A percentile compares a stretch with the other conserved stretches of the same genome.
Evolutionary conservation across 306 rosid species (phyloP).

Genomic region (Boehmeria nivea): DNA sequence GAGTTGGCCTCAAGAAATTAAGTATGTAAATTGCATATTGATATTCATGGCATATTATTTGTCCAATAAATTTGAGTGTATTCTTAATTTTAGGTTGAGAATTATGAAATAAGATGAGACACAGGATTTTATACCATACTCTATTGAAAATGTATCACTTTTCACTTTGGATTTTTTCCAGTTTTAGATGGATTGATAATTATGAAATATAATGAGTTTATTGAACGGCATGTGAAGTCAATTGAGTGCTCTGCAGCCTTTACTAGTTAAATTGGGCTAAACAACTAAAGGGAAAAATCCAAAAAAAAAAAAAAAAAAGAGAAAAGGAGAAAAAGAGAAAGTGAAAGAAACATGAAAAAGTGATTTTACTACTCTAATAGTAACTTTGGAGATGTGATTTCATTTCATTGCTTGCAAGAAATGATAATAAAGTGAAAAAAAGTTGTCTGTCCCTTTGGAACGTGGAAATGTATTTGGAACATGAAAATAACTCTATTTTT

Average conservation of each 20-base stretch:
- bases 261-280: background rate
- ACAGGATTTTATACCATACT: too few relatives aligned
- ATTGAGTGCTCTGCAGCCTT: slow-evolving; percentile 10
- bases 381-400: background rate
- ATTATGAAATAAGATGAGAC: too few relatives aligned
- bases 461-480: too few relatives aligned
- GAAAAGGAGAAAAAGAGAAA: background rate
- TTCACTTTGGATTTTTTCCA: background rate
- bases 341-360: background rate
- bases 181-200: background rate
- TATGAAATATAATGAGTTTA: background rate
- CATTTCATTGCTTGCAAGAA: background rate
- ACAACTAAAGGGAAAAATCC: background rate
- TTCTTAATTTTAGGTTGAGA: too few relatives aligned
- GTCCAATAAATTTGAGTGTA: too few relatives aligned
- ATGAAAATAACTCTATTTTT: too few relatives aligned
- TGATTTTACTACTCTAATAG: background rate
- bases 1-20: too few relatives aligned
- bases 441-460: too few relatives aligned
- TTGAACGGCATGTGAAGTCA: slow-evolving; percentile 8
- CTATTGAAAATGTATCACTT: too few relatives aligned
- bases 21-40: background rate
- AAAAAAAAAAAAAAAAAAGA: background rate
- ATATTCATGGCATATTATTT: background rate
- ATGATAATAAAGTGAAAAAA: too few relatives aligned